Base-by-base conservation (phyloP, 305 asterid species). In the Fraxinus greggii region DNA sequence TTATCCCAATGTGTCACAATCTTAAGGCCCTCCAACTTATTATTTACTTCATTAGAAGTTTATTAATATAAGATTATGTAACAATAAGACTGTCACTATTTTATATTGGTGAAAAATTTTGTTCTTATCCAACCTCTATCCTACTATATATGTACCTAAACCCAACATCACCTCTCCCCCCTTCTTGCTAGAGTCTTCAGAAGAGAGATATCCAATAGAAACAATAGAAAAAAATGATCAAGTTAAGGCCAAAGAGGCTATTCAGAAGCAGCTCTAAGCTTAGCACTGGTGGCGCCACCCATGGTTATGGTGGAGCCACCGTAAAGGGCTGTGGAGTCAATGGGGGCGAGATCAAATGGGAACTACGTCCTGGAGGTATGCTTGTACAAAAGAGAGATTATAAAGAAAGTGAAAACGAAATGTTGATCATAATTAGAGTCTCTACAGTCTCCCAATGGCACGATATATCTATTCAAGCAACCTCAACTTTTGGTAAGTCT, bases 341-440 rank as follows among this genome's bases (percentile, higher is more conserved):
- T 29, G 72, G 81, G 4, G 86, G 84, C 0, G 93, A 91, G 81
- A 94, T 92, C 78, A 90, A 90, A 74, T 94, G 97, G 98, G 97
- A 94, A 56, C 70, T 92, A 4, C 88, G 98, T 69, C 98, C 98
- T 0, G 98, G 98, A 0, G 98, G 98, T 69, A 94, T 94, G 98
- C 88, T 94, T 8, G 98, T 94, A 5, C 98, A 94, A 67, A 94
- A 85, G 73, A 83, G 98, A 82, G 92, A 90, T 28, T 86, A 82
- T 77, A 86, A 78, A 15, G 83, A 84, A 51, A 79, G 83, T 56
- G 81, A 38, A 0, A 86, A 61, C 0, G 91, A 90, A 42, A 79
- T 76, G 12, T 81, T 83, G 75, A 92, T 94, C 90, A 88, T 83
- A 0, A 83, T 93, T 33, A 86, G 89, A 84, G 94, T 91, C 35